Conservation (phyloP, 192 early-diverging fungal genomes). For the Gigaspora rosea region DNA sequence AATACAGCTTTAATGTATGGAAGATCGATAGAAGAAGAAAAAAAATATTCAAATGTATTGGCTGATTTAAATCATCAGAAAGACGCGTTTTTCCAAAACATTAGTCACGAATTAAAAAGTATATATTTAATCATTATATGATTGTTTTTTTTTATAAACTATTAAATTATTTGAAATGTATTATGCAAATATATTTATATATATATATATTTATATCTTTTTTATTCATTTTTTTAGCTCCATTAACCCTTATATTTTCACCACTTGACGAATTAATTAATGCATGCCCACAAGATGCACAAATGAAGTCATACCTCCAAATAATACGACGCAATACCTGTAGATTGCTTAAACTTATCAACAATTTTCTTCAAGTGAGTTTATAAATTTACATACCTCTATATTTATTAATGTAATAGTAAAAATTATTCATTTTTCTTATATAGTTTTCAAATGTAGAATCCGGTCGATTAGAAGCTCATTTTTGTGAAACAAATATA, state of each 20-base stretch:
- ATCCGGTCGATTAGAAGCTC: slow-evolving; percentile 31
- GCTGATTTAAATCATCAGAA: slow-evolving; percentile 45
- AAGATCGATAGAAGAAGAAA: slow-evolving; percentile 41
- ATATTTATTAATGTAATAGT: background rate
- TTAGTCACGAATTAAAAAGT: slow-evolving; percentile 44
- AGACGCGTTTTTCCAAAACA: slow-evolving; percentile 47
- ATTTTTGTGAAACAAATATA: slow-evolving; percentile 51
- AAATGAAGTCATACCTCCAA: slow-evolving; percentile 33
- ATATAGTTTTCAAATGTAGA: slow-evolving; percentile 23
- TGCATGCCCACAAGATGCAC: slow-evolving; percentile 31
- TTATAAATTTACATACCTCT: background rate
- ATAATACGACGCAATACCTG: slow-evolving; percentile 54
- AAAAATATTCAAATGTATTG: slow-evolving; percentile 36
- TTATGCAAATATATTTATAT: background rate
- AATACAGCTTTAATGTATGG: slow-evolving; percentile 38
- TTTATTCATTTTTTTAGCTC: slow-evolving; percentile 36
- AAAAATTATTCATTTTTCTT: too few species aligned
- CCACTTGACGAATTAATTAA: slow-evolving; percentile 51
- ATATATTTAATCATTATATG: too few species aligned
- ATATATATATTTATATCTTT: background rate
- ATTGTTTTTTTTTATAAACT: background rate
- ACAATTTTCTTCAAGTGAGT: slow-evolving; percentile 50
- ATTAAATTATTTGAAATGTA: background rate
- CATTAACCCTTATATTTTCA: slow-evolving; percentile 56
- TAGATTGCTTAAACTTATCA: slow-evolving; percentile 59